Base-by-base conservation (phyloP, 83 land plant species). In the Diphasiastrum complanatum region DNA sequence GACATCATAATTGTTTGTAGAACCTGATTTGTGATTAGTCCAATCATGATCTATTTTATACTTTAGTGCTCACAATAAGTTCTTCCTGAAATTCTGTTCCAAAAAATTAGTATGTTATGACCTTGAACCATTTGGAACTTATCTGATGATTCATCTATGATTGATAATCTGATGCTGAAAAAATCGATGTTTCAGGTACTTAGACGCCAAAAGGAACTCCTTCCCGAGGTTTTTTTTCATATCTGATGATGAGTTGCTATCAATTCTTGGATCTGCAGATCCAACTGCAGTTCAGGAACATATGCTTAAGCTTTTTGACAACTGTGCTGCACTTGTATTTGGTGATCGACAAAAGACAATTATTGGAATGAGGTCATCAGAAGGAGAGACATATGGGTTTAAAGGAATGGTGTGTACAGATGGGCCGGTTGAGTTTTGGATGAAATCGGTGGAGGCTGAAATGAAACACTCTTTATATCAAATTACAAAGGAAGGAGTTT, bases 251-350 rank as follows among this genome's bases (percentile, higher is more conserved):
- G 77, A 74, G 49, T 34, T 74, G 27, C 67, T 74, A 5, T 74
- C 77, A 32, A 67, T 68, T 11, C 40, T 74, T 30, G 77, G 77
- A 5, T 61, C 49, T 22, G 61, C 73, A 6, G 77, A 74, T 45
- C 77, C 77, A 10, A 68, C 77, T 4, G 61, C 77, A 0, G 62
- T 74, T 20, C 77, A 74, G 34, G 77, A 74, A 36, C 77, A 74
- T 52, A 74, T 74, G 77, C 70, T 74, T 61, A 74, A 74, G 24
- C 48, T 74, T 23, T 74, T 74, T 62, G 77, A 74, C 33, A 74
- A 74, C 46, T 74, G 77, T 36, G 73, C 73, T 25, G 73, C 77
- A 18, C 45, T 74, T 24, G 36, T 22, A 1, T 74, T 74, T 62
- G 73, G 77, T 1, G 77, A 74, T 0, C 61, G 72, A 48, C 31